Evolutionary conservation across 2,329 filamentous ascomycete genomes (phyloP), one percentile per base, ranked within the genome.

Genomic region (Ilyonectria robusta): DNA sequence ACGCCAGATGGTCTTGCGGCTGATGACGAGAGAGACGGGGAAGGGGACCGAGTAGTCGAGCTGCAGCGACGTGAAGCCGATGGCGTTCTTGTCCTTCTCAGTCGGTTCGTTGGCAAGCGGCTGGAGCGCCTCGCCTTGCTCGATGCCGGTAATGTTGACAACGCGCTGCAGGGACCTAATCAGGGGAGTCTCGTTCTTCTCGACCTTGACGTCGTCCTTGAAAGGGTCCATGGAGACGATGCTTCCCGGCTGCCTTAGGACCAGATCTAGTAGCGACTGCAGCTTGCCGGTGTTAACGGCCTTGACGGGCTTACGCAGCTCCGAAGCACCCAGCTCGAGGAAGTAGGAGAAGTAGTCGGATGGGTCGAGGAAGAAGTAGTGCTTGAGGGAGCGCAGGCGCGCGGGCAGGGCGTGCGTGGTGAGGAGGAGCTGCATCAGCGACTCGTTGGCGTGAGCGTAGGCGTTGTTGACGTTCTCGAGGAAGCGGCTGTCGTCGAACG

Each of bases 331-430:
- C 21, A 99, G 90, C 78, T 99, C 96, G 66, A 99, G 90, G 80
- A 99, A 99, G 81, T 98, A 97, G 3, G 94, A 94, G 81, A 99
- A 98, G 84, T 97, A 99, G 80, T 99, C 96, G 37, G 96, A 98
- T 9, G 95, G 93, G 75, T 98, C 95, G 69, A 99, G 91, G 85
- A 99, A 99, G 85, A 98, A 99, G 84, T 99, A 99, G 81, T 99
- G 96, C 80, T 99, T 99, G 44, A 99, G 85, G 15, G 95, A 98
- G 51, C 92, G 90, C 63, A 99, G 87, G 42, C 96, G 90, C 31
- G 93, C 92, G 0, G 95, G 95, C 6, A 99, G 88, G 13, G 93
- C 93, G 78, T 99, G 96, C 7, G 96, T 96, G 0, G 95, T 98
- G 46, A 99, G 87, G 3, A 99, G 90, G 0, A 99, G 87, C 67